These are phyloP conservation scores for Evernia prunastri DNA, from an alignment of 495 filamentous ascomycete species.

Conservation along the genomic window DNA sequence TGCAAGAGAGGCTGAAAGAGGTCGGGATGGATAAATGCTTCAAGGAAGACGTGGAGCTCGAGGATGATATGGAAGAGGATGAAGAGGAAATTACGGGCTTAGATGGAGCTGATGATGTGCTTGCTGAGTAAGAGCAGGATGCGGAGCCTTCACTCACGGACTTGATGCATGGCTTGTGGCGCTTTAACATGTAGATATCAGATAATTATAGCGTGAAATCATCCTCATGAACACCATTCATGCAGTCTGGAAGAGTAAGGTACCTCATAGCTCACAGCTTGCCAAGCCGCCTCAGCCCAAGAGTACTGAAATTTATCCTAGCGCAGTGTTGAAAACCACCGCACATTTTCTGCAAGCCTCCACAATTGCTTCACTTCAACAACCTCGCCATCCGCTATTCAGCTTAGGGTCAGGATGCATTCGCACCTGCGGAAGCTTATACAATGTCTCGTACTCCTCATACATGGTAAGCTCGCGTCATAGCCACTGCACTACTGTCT, in stretches of 20 bases:
- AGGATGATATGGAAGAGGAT: slow-evolving; percentile 43
- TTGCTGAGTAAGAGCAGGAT: slow-evolving; percentile 7
- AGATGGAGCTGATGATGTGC: slow-evolving; percentile 34
- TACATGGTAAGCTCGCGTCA: background rate
- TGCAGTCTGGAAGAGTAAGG: no score
- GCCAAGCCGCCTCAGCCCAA: slow-evolving; percentile 6
- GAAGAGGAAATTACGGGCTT: slow-evolving; percentile 30
- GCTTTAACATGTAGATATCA: background rate
- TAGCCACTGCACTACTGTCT: background rate
- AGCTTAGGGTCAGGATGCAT: background rate
- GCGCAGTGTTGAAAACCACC: background rate
- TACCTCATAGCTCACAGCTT: no score
- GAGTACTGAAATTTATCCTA: background rate
- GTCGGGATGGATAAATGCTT: slow-evolving; percentile 47
- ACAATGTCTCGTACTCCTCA: background rate
- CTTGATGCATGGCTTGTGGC: background rate
- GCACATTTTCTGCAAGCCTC: background rate
- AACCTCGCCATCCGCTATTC: background rate
- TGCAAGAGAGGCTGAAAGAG: slow-evolving; percentile 58
- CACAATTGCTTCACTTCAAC: background rate
- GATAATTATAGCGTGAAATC: background rate
- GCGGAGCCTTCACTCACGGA: background rate
- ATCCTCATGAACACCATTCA: background rate
- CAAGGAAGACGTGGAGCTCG: slow-evolving; percentile 47
- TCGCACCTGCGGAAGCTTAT: background rate